Base-by-base conservation (phyloP, 495 filamentous ascomycete species). In the Daldinia decipiens region DNA sequence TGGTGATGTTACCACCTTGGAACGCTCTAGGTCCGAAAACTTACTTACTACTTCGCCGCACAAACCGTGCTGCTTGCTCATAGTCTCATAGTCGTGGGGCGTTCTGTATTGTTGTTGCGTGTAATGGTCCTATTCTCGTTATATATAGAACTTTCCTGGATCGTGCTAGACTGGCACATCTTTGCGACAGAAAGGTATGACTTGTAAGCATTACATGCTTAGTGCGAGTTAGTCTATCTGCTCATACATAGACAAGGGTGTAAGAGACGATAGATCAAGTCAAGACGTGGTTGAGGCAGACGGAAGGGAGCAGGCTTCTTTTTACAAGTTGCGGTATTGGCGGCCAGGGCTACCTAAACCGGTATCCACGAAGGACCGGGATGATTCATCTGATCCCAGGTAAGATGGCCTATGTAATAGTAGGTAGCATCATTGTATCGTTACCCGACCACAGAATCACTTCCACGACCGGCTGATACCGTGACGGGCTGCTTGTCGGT, bases 401-500 rank as follows among this genome's bases (percentile, higher is more conserved):
- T 62, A 56, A 58, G 62, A 60, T 63, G 59, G 52, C 64, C 64
- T 52, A 24, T 47, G 43, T 47, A 24, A 47, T 47, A 47, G 47
- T 65, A 39, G 51, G 65, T 72, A 63, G 62, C 52, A 65, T 65
- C 57, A 54, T 67, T 55, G 50, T 68, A 60, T 65, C 50, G 60
- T 65, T 59, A 59, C 32, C 55, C 45, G 65, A 68, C 61, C 70
- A 73, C 57, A 68, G 65, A 65, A 68, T 65, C 59, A 47, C 12
- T 43, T 68, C 61, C 61, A 57, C 58, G 57, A 38, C 60, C 50
- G 65, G 61, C 57, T 69, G 65, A 73, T 69, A 65, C 57, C 40
- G 65, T 62, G 31, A 62, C 58, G 39, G 61, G 65, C 17, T 66
- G 53, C 43, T 62, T 57, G 53, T 51, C 63, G 57, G 65, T 54